Conservation (phyloP, 495 filamentous ascomycete genomes). For the Cercophora scortea region DNA sequence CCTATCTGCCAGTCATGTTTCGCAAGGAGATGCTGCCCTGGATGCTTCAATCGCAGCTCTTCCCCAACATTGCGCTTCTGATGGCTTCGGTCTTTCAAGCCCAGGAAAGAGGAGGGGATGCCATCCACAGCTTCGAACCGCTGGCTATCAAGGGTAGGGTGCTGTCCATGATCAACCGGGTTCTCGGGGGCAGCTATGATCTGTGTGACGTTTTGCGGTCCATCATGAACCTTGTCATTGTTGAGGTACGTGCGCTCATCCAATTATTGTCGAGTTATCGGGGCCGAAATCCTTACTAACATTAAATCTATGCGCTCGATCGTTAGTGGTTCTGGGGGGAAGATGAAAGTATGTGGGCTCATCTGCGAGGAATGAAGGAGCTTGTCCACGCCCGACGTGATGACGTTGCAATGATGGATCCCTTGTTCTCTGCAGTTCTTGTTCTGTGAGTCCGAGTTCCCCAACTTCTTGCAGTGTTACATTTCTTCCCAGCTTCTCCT, state of each 20-base stretch:
- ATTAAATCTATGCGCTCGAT: background rate
- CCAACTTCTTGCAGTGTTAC: background rate
- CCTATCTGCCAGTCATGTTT: constrained; percentile 7
- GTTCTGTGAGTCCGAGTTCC: constrained; percentile 4
- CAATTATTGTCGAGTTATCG: background rate
- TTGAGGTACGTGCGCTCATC: constrained; percentile 9
- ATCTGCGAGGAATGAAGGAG: constrained; percentile 13
- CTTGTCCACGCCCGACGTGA: constrained; percentile 12
- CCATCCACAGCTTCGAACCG: constrained; percentile 7
- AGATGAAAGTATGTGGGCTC: constrained; percentile 15
- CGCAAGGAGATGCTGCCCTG: constrained; percentile 14
- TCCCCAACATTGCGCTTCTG: constrained; percentile 18
- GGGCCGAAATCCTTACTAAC: background rate
- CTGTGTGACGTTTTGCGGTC: constrained; percentile 12
- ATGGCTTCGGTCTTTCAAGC: constrained; percentile 17
- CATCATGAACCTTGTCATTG: constrained; percentile 16
- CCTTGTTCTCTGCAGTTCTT: constrained; percentile 1
- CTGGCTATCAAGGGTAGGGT: constrained; percentile 10
- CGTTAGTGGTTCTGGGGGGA: constrained; percentile 20
- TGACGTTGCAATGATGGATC: constrained; percentile 5
- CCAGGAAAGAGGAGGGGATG: constrained; percentile 1
- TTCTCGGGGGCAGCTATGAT: constrained; percentile 8
- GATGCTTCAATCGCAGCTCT: constrained; percentile 20
- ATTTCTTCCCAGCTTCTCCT: background rate
- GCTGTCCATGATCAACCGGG: constrained; percentile 14